Evolutionary conservation across 176 grass and related monocot species (phyloP), one percentile per base, ranked within the genome.

Genomic region (Triticum monococcum): DNA sequence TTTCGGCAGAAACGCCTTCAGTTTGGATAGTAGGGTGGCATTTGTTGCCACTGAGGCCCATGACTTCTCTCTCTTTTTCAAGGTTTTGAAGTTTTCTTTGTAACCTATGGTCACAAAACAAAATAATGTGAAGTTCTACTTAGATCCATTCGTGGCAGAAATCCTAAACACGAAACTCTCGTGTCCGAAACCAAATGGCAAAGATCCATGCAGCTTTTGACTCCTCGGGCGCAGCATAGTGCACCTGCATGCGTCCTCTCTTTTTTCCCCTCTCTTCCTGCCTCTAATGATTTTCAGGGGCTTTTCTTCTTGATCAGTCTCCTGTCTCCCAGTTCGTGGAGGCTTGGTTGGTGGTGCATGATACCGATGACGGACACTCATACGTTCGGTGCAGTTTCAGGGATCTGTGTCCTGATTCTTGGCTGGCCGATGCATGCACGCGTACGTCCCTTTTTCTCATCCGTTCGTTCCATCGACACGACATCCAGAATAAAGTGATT

Each of bases 231-330:
- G 48, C 46, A 3, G 25, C 73, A 76, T 76, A 9, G 73, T 76
- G 73, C 70, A 73, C n/a, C 72, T 76, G 25, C 28, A 71, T 75
- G 72, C 71, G 28, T 30, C 46, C 26, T 32, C 26, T 28, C 14
- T 75, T 75, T 52, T 52, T 16, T 0, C 4, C 1, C 5, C 3
- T 23, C 36, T 76, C 73, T 56, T 77, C 73, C 46, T 32, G 46
- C 46, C 26, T 32, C 45, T 10, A 32, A 77, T 77, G 73, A 77
- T 77, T 77, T 76, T 30, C 45, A 77, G 73, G 73, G 18, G 73
- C 73, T 56, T 76, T 77, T 77, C 73, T 77, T 4, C 45, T 22
- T 20, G 26, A 77, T 32, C 8, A 46, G 18, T 77, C 72, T 76
- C 48, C 48, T 52, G 30, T 77, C 72, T 54, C 73, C 48, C 73